Conservation (phyloP, 2,329 filamentous ascomycete species). For the Sporothrix euskadiensis region DNA sequence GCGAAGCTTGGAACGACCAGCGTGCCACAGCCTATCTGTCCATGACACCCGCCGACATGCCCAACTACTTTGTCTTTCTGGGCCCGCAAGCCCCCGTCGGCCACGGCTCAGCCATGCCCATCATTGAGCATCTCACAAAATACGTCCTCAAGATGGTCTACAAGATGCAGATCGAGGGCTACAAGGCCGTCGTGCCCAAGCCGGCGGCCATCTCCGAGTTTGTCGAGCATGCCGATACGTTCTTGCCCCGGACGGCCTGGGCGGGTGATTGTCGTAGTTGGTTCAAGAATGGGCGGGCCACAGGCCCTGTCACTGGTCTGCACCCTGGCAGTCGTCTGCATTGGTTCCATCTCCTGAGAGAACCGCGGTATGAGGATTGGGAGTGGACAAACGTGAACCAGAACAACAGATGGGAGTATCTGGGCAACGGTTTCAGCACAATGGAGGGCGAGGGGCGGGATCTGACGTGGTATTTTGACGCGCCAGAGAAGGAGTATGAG, state of each 20-base stretch:
- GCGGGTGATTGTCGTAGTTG: conserved; percentile 37
- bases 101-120: conserved; percentile 34
- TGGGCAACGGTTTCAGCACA: conserved; percentile 46
- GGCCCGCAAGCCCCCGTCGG: conserved; percentile 34
- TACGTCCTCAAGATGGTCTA: conserved; percentile 38
- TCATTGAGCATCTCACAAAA: conserved; percentile 37
- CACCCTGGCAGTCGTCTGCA: conserved; percentile 33
- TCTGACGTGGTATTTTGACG: conserved; percentile 47
- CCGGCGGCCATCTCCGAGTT: conserved; percentile 33
- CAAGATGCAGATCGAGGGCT: conserved; percentile 38
- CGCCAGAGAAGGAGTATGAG: conserved; percentile 56
- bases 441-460: conserved; percentile 46
- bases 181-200: conserved; percentile 34
- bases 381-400: conserved; percentile 48
- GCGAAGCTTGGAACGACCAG: conserved; percentile 32
- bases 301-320: conserved; percentile 28
- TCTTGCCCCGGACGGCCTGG: conserved; percentile 40
- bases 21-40: conserved; percentile 30
- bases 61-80: conserved; percentile 34
- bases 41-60: conserved; percentile 27
- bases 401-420: conserved; percentile 47
- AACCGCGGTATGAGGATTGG: conserved; percentile 32
- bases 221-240: conserved; percentile 37
- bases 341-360: conserved; percentile 30
- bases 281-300: conserved; percentile 36